Evolutionary conservation across 2,329 filamentous ascomycete genomes (phyloP), one percentile per base, ranked within the genome.

Genomic region (Aspergillus sp.): DNA sequence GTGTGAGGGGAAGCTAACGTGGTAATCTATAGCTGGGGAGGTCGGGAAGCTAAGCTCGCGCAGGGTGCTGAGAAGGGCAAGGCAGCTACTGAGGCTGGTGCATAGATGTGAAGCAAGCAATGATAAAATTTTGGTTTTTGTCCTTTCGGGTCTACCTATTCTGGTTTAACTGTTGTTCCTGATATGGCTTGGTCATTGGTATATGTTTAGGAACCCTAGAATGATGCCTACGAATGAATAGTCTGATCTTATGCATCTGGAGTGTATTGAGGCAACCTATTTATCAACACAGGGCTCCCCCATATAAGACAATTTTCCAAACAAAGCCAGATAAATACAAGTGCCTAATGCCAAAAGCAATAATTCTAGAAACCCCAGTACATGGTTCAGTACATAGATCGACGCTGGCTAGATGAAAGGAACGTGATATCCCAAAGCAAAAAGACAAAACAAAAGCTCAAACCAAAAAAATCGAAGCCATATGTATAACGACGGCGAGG

Each of bases 1-100:
- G 19, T 19, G 19, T 19, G 34, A 36, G 26, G 26, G 7, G 36
- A 39, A 39, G 26, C 36, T 39, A 39, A 39, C 9, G 19, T 5
- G 19, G 27, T 39, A 1, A 29, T 46, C 19, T 47, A 38, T 48
- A 71, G 68, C 53, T 71, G 66, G 66, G 68, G 68, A 44, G 68
- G 68, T 33, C 68, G 66, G 45, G 68, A 71, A 56, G 62, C 66
- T 46, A 41, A 60, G 49, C 64, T 70, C 44, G 62, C 61, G n/a
- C 49, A 65, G 48, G 63, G 43, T 8, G 60, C 61, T 9, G 52
- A 63, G 49, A 46, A 63, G 52, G 62, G 62, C 45, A 55, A 53
- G 29, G 45, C 52, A 10, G 62, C 55, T 43, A 50, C 62, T 27
- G 57, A 65, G 53, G 60, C 60, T 19, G 56, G 53, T 41, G 55